Evolutionary conservation across 768 basidiomycete species (phyloP).

Genomic region (Strobilomyces confusus): DNA sequence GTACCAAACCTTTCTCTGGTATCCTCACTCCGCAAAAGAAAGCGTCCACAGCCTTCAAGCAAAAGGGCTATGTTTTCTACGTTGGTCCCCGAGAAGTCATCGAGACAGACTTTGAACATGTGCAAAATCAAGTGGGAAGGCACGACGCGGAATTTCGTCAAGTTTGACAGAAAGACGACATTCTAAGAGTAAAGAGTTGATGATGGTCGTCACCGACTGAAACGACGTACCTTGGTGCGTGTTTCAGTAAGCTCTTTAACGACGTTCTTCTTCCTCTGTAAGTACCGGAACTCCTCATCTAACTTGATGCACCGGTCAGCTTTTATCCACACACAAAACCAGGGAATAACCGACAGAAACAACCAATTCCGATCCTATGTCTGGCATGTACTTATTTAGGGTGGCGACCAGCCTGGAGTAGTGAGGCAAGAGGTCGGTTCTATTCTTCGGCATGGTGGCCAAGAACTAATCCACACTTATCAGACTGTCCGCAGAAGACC

Average conservation of each 20-base stretch:
- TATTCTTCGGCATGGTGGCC: slow-evolving; percentile 77
- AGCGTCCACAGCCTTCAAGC: slow-evolving; percentile 92
- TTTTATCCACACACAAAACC: not conserved
- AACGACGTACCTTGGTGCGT: slow-evolving; percentile 64
- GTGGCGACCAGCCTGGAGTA: slow-evolving; percentile 89
- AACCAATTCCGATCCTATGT: slow-evolving; percentile 81
- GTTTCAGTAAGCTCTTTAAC: slow-evolving; percentile 86
- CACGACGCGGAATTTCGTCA: slow-evolving; percentile 95
- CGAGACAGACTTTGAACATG: slow-evolving; percentile 94
- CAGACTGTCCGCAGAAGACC: slow-evolving; percentile 1
- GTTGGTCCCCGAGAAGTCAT: slow-evolving; percentile 90
- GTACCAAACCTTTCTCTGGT: slow-evolving; percentile 82
- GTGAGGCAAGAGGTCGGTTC: slow-evolving; percentile 88
- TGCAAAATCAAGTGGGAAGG: slow-evolving; percentile 90
- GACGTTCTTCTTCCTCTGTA: slow-evolving; percentile 91
- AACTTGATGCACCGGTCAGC: slow-evolving; percentile 47
- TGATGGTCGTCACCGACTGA: not conserved
- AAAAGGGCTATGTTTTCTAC: slow-evolving; percentile 90
- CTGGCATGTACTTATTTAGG: slow-evolving; percentile 89
- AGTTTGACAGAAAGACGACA: slow-evolving; percentile 77
- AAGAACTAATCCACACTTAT: slow-evolving; percentile 54
- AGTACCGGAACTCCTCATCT: slow-evolving; percentile 94
- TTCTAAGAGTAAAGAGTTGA: slow-evolving; percentile 50
- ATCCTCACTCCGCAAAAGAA: slow-evolving; percentile 81
- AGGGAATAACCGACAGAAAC: slow-evolving; percentile 54